A percentile compares a stretch with the other conserved stretches of the same genome.
phyloP scores from a whole-genome alignment of 2,329 filamentous ascomycete species.

The Ceratocystiopsis sp. region DNA sequence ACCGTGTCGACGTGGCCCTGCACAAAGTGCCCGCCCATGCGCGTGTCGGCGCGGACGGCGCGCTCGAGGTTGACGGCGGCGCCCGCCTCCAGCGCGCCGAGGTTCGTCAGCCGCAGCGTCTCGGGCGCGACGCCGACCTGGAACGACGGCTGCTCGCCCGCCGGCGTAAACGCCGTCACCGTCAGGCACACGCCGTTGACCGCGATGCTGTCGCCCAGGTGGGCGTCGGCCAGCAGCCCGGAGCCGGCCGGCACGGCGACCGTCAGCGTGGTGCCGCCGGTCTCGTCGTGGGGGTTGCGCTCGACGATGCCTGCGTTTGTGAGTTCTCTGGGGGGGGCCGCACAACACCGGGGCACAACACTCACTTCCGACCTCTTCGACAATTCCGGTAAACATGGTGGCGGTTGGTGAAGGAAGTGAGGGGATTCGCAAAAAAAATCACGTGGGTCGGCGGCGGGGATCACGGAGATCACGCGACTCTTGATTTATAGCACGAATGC shows the following conservation, averaged over 20 bases:
- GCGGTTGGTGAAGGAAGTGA: no score
- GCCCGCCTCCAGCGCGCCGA: conserved; percentile 51
- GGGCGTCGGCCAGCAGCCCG: conserved; percentile 64
- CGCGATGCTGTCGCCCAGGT: conserved; percentile 83
- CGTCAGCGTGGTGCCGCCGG: conserved; percentile 78
- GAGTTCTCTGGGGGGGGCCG: not conserved
- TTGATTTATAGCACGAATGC: no score
- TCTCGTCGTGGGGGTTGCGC: conserved; percentile 63
- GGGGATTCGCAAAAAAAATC: no score
- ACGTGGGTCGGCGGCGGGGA: no score
- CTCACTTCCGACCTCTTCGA: conserved; percentile 84
- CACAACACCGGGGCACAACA: conserved; percentile 9
- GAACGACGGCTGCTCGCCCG: conserved; percentile 36
- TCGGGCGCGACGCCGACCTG: conserved; percentile 90
- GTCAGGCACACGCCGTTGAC: conserved; percentile 95
- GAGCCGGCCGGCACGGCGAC: conserved; percentile 53
- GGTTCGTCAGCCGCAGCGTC: conserved; percentile 86
- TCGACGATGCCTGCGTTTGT: conserved; percentile 54
- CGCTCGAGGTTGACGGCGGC: conserved; percentile 83
- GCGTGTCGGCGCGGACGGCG: conserved; percentile 74
- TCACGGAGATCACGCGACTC: no score
- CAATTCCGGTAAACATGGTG: conserved; percentile 86
- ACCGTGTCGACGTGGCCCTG: conserved; percentile 94
- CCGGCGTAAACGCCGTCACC: conserved; percentile 40
- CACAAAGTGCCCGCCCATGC: conserved; percentile 96